A percentile compares a stretch with the other conserved stretches of the same genome.
These are phyloP conservation scores for Ambrosiella beaveri DNA, from an alignment of 2,329 filamentous ascomycete genomes.

Conservation along the genomic window DNA sequence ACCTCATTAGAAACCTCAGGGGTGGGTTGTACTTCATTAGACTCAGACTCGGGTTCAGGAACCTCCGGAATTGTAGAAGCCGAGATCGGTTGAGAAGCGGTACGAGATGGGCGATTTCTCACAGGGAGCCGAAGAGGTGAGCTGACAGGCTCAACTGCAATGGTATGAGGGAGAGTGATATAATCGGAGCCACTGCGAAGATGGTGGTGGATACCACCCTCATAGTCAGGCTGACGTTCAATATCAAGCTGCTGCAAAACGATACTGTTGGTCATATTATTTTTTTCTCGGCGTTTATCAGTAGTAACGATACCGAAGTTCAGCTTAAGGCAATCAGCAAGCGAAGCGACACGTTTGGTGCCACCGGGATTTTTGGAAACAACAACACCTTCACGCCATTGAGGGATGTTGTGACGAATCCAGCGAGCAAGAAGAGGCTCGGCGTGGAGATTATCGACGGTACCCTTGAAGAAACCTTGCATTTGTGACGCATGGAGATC, in stretches of 20 bases:
- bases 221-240: conserved; percentile 27
- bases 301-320: conserved; percentile 96
- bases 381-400: conserved; percentile 83
- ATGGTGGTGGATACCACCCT: conserved; percentile 17
- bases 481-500: conserved; percentile 96
- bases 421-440: conserved; percentile 90
- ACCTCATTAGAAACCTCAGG: neutral
- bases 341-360: conserved; percentile 88
- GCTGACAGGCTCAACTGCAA: conserved; percentile 9
- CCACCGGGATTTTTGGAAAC: conserved; percentile 97
- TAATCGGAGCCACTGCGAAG: conserved; percentile 8
- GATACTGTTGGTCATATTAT: conserved; percentile 59
- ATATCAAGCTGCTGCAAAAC: conserved; percentile 54
- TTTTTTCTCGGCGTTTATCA: conserved; percentile 48
- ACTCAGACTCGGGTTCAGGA: conserved; percentile 5
- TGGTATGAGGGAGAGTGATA: conserved; percentile 2
- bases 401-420: conserved; percentile 75
- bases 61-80: conserved; percentile 9
- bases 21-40: neutral
- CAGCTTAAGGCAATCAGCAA: conserved; percentile 88
- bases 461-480: conserved; percentile 97
- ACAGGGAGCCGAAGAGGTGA: conserved; percentile 4
- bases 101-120: conserved; percentile 2
- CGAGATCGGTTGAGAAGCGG: conserved; percentile 2
- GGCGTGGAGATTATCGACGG: conserved; percentile 91